These are phyloP conservation scores for Tylopilus felleus DNA, from an alignment of 768 basidiomycete species.

Conservation along the genomic window DNA sequence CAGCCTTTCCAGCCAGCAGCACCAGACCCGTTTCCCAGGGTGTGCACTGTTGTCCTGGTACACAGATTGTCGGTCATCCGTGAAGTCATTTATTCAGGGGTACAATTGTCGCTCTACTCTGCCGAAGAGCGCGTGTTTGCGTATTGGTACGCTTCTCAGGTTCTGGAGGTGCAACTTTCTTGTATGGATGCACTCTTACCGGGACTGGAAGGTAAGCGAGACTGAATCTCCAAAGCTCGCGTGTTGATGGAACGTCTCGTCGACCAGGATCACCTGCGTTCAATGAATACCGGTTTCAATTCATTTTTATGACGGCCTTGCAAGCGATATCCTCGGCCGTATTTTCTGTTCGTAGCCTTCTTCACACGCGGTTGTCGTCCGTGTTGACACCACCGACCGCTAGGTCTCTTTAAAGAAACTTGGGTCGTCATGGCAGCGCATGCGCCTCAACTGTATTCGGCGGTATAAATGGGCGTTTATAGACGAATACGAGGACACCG, in stretches of 20 bases:
- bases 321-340: slow-evolving; percentile 53
- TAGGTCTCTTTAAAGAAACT: slow-evolving; percentile 50
- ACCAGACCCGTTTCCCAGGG: slow-evolving; percentile 26
- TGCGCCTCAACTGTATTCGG: slow-evolving; percentile 54
- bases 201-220: slow-evolving; percentile 38
- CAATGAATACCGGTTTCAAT: slow-evolving; percentile 49
- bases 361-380: neutral
- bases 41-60: slow-evolving; percentile 40
- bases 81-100: slow-evolving; percentile 71
- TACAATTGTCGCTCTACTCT: slow-evolving; percentile 72
- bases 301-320: slow-evolving; percentile 51
- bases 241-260: neutral
- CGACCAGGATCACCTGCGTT: slow-evolving; percentile 26
- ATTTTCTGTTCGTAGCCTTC: slow-evolving; percentile 44
- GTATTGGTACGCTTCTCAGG: slow-evolving; percentile 66
- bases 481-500: slow-evolving; percentile 52
- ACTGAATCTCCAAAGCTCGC: neutral
- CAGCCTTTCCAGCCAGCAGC: slow-evolving; percentile 17
- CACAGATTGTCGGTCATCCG: slow-evolving; percentile 59
- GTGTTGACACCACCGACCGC: neutral
- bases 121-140: slow-evolving; percentile 67
- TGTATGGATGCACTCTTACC: slow-evolving; percentile 48
- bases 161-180: slow-evolving; percentile 54
- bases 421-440: slow-evolving; percentile 47
- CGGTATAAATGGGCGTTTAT: slow-evolving; percentile 80